phyloP scores from a whole-genome alignment of 495 filamentous ascomycete genomes.

The Penicillium malachiteum region DNA sequence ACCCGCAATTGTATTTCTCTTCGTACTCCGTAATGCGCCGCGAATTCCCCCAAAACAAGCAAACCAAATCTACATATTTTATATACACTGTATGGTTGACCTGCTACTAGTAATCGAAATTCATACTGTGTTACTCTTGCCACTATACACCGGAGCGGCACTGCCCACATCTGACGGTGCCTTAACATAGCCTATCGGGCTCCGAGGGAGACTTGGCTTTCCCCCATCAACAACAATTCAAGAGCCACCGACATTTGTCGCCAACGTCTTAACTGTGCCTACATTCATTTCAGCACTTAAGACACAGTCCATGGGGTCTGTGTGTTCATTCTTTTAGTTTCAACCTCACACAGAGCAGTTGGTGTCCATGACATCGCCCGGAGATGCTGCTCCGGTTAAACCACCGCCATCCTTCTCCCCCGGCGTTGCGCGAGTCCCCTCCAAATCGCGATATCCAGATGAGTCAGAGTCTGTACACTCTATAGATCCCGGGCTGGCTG shows the following conservation, averaged over 20 bases:
- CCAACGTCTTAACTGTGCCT: conserved; percentile 8
- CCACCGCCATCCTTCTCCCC: conserved; percentile 58
- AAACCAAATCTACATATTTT: conserved; percentile 9
- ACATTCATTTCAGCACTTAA: not conserved
- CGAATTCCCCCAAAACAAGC: too few relatives aligned
- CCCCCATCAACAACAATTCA: conserved; percentile 26
- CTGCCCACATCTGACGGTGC: not conserved
- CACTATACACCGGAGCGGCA: not conserved
- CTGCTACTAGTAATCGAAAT: too few relatives aligned
- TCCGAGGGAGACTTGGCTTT: conserved; percentile 29
- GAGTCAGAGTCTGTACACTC: conserved; percentile 41
- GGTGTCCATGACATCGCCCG: conserved; percentile 61
- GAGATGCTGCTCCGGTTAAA: conserved; percentile 61
- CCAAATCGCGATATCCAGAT: conserved; percentile 48
- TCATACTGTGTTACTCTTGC: not conserved
- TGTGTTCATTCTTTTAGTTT: conserved; percentile 12
- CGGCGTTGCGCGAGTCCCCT: conserved; percentile 50
- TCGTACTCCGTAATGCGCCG: conserved; percentile 11
- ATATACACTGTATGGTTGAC: conserved; percentile 4
- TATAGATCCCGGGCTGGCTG: conserved; percentile 48
- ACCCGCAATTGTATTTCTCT: not conserved
- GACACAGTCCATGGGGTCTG: conserved; percentile 38
- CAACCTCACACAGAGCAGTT: conserved; percentile 24
- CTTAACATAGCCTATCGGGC: conserved; percentile 10
- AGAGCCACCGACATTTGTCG: conserved; percentile 11